phyloP scores from a whole-genome alignment of 148 eudicot species.

The Camellia granthamiana region DNA sequence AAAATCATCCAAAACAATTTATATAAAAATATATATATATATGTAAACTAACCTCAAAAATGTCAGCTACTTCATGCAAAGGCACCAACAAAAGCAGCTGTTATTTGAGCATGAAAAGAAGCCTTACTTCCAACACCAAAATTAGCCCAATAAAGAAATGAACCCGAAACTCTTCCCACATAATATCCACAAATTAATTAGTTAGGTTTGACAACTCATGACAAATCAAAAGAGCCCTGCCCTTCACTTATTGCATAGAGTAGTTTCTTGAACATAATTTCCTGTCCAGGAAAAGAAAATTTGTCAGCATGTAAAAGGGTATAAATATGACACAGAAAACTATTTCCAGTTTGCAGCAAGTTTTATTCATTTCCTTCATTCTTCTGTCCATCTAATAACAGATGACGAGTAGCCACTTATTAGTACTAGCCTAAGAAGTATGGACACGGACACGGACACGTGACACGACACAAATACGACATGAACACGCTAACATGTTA shows the following conservation, averaged over 20 bases:
- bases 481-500: no score
- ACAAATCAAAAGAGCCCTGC: slow-evolving; percentile 50
- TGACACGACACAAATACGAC: no score
- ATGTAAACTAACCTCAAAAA: slow-evolving; percentile 15
- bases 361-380: not conserved
- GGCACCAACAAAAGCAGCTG: slow-evolving; percentile 14
- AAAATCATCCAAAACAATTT: not conserved
- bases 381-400: no score
- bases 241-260: slow-evolving; percentile 95
- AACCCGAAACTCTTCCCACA: slow-evolving; percentile 9
- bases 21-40: slow-evolving; percentile 21
- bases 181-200: slow-evolving; percentile 14
- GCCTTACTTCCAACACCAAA: slow-evolving; percentile 17
- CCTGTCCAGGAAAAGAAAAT: slow-evolving; percentile 42
- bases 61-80: not conserved
- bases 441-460: no score
- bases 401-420: no score
- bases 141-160: slow-evolving; percentile 19
- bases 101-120: not conserved
- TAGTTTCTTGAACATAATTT: slow-evolving; percentile 81
- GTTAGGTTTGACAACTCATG: slow-evolving; percentile 14
- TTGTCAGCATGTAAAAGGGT: not conserved
- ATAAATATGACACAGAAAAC: not conserved
- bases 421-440: not conserved
- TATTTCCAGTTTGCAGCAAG: not conserved